A percentile compares a stretch with the other conserved stretches of the same genome.
Conservation (phyloP, 257 asterid species). For the Gentiana macrophylla region DNA sequence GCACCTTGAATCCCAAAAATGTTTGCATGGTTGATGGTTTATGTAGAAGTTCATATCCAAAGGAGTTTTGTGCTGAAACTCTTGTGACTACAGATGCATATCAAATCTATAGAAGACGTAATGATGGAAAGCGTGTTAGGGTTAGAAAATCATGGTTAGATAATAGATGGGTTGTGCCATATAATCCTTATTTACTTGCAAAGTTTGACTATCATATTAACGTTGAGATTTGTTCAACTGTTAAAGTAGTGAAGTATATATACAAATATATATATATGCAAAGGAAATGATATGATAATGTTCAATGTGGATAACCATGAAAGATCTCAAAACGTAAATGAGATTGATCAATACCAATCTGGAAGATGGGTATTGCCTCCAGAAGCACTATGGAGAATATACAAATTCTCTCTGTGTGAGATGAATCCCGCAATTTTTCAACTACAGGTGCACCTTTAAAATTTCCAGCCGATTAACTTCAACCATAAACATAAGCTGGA, state of each 20-base stretch:
- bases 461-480: not conserved
- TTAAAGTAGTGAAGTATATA: not conserved
- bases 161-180: not conserved
- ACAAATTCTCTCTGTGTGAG: not conserved
- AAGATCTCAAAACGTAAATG: not conserved
- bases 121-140: not conserved
- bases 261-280: slow-evolving; percentile 2
- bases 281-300: not conserved
- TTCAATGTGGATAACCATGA: not conserved
- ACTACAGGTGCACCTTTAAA: not conserved
- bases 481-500: not conserved
- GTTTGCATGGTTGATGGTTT: too few species aligned
- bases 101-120: not conserved
- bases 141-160: not conserved
- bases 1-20: not conserved
- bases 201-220: not conserved
- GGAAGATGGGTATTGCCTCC: not conserved
- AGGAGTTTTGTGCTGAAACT: not conserved
- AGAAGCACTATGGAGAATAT: not conserved
- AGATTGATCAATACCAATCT: not conserved
- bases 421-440: not conserved
- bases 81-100: not conserved
- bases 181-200: not conserved
- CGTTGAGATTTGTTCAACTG: not conserved
- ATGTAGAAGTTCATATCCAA: not conserved